phyloP scores from a whole-genome alignment of 2,329 filamentous ascomycete genomes.

The Didymellaceae sp. region DNA sequence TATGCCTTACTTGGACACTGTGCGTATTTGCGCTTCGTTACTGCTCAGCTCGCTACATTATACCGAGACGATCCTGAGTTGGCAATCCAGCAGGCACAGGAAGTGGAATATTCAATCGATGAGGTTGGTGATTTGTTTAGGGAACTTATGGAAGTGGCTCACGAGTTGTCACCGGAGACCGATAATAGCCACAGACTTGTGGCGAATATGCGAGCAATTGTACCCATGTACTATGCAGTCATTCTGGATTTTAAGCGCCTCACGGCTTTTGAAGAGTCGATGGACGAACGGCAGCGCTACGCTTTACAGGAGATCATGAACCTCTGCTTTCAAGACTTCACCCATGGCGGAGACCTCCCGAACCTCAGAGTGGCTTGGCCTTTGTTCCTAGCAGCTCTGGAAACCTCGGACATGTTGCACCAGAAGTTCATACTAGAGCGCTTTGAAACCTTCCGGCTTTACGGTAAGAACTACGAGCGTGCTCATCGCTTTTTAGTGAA shows the following conservation, averaged over 20 bases:
- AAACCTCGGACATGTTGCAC: slow-evolving; percentile 44
- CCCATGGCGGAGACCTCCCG: slow-evolving; percentile 42
- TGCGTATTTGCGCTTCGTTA: slow-evolving; percentile 42
- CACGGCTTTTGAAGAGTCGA: slow-evolving; percentile 16
- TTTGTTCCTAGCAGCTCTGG: slow-evolving; percentile 47
- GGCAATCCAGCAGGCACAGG: slow-evolving; percentile 13
- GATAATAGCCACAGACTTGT: slow-evolving; percentile 39
- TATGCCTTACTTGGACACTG: slow-evolving; percentile 41
- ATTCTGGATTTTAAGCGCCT: slow-evolving; percentile 41
- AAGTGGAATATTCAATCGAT: slow-evolving; percentile 21
- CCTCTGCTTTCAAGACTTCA: slow-evolving; percentile 44
- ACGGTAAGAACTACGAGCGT: slow-evolving; percentile 44
- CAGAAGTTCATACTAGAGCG: slow-evolving; percentile 46
- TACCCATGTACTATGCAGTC: slow-evolving; percentile 47
- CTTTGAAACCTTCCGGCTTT: slow-evolving; percentile 38
- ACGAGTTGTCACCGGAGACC: slow-evolving; percentile 18
- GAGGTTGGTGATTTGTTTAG: slow-evolving; percentile 24
- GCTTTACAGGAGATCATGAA: slow-evolving; percentile 37
- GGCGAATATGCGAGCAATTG: slow-evolving; percentile 45
- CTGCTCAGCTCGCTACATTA: slow-evolving; percentile 36
- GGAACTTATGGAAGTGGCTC: slow-evolving; percentile 24
- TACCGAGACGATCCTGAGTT: slow-evolving; percentile 16
- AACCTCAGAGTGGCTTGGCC: slow-evolving; percentile 46
- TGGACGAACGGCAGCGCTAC: slow-evolving; percentile 13
- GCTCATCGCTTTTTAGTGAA: slow-evolving; percentile 37